Base-by-base conservation (phyloP, 768 basidiomycete species). In the Auriscalpium vulgare region DNA sequence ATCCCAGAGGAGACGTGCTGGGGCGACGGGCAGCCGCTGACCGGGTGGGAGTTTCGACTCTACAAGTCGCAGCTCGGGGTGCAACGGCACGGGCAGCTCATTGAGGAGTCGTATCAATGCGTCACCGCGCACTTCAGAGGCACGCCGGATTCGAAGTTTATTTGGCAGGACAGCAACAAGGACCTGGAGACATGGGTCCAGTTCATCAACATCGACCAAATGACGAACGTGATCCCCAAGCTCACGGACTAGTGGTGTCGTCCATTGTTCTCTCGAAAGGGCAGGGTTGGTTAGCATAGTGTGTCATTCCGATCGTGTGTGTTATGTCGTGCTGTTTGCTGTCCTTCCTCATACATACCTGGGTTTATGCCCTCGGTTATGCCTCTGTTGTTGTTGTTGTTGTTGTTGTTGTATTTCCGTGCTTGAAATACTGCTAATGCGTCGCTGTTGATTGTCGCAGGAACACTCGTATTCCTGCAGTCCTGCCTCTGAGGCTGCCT, bases 21-120 rank as follows among this genome's bases (percentile, higher is more conserved):
- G 1, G 86, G 85, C 2, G 91, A 92, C 67, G 81, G 82, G 5
- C 78, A 81, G 46, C 78, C 81, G 1, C 74, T 92, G 0, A 74
- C 77, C 17, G 91, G 91, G 0, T 93, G 91, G 91, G 91, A 93
- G 67, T 91, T 93, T 69, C 80, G 91, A 8, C 73, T 92, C 44
- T 93, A 87, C 78, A 79, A 78, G 55, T 81, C 86, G 13, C 80
- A 81, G 53, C 77, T 91, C 14, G 87, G 85, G 14, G 84, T 90
- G 3, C 80, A 81, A 11, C 77, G 84, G 8, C 69, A 74, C 37
- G 78, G 78, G 13, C 62, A 75, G 29, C 71, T 87, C 44, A 73
- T 81, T 44, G 77, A 83, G 59, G 87, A 91, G 68, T 69, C 75
- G 47, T 91, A 91, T 63, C 84, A 88, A 65, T 91, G 88, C 66